Conservation (phyloP, 768 basidiomycete genomes). For the Leucocoprinus leucothites region DNA sequence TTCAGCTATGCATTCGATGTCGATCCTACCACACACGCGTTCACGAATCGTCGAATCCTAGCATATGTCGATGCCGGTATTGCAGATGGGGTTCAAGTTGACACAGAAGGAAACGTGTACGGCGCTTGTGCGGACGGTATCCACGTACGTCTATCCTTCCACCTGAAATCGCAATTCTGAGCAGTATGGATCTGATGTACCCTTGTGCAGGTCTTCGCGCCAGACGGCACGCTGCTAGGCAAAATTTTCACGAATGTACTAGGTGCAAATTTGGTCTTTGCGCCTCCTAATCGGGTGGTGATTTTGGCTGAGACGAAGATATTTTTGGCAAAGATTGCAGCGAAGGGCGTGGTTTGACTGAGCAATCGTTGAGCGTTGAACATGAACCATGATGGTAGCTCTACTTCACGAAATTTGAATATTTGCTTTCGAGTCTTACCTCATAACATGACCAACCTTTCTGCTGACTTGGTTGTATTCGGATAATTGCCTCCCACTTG, state of each 20-base stretch:
- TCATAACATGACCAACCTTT: too few relatives aligned
- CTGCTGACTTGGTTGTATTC: too few relatives aligned
- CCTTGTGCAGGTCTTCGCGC: conserved; percentile 13
- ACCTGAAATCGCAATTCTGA: background rate
- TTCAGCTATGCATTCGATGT: conserved; percentile 69
- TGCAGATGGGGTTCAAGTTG: conserved; percentile 67
- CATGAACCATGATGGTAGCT: too few relatives aligned
- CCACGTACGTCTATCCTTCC: conserved; percentile 36
- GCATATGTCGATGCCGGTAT: conserved; percentile 64
- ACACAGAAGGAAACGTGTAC: conserved; percentile 63
- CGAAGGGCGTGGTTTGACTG: conserved; percentile 21
- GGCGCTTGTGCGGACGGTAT: conserved; percentile 66
- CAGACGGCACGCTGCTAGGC: conserved; percentile 52
- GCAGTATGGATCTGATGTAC: background rate
- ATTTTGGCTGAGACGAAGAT: conserved; percentile 48
- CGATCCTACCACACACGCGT: conserved; percentile 47
- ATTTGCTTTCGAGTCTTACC: too few relatives aligned
- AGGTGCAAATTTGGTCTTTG: conserved; percentile 46
- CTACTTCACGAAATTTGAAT: too few relatives aligned
- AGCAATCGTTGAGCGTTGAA: too few relatives aligned
- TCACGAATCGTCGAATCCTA: conserved; percentile 59
- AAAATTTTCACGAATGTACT: conserved; percentile 55
- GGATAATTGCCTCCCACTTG: too few relatives aligned
- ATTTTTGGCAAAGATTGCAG: conserved; percentile 43
- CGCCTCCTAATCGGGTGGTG: conserved; percentile 37